Percentiles rank a stretch among this genome's conserved stretches.
Evolutionary conservation across 371 early-diverging fungal genomes (phyloP).

Genomic region (Mortierella sp.): DNA sequence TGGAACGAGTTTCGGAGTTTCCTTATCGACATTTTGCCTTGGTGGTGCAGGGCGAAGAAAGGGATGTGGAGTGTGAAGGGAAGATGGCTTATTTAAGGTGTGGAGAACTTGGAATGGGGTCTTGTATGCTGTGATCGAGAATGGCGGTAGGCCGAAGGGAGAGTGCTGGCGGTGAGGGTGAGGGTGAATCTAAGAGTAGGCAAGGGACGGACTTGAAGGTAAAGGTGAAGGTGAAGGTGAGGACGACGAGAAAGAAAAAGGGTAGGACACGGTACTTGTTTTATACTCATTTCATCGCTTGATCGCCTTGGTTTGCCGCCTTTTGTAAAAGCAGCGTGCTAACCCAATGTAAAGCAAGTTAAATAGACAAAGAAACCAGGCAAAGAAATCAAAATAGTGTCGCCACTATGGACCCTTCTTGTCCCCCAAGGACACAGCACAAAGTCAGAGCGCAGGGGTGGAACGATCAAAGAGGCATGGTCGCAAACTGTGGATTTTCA

Average conservation of each 20-base stretch:
- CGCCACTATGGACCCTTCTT: not conserved
- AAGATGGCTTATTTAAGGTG: not conserved
- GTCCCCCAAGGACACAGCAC: not conserved
- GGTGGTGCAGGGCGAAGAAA: not conserved
- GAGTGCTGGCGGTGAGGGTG: not conserved
- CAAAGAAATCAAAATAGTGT: not conserved
- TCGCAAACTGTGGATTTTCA: not conserved
- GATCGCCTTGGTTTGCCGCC: not conserved
- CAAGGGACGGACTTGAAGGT: too few relatives aligned
- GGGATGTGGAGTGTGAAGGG: too few relatives aligned
- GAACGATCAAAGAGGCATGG: not conserved
- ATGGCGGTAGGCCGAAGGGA: too few relatives aligned
- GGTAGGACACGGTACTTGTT: not conserved
- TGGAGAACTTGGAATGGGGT: not conserved
- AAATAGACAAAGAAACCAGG: not conserved
- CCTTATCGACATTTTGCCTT: not conserved
- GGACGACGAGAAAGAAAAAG: not conserved
- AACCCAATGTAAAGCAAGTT: not conserved
- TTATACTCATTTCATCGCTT: not conserved
- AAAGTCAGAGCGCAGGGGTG: not conserved
- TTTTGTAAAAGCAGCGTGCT: not conserved
- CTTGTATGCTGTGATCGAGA: not conserved
- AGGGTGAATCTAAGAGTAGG: not conserved
- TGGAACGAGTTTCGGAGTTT: constrained; percentile 4
- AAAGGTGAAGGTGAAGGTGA: not conserved